Percentiles rank a stretch among this genome's conserved stretches.
phyloP scores from a whole-genome alignment of 305 asterid genomes.

The Petunia hybrid region DNA sequence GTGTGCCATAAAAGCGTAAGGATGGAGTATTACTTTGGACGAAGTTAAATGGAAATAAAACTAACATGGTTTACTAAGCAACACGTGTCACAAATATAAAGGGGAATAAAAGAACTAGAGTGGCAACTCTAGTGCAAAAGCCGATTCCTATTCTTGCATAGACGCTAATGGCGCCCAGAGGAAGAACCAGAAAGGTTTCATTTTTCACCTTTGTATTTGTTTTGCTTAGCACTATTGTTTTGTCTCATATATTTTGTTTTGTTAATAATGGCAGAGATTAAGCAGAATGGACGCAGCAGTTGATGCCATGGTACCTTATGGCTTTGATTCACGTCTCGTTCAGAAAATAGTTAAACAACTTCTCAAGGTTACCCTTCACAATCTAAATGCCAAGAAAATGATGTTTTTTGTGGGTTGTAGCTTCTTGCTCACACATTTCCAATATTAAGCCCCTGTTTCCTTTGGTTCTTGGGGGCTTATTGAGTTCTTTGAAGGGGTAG shows the following conservation, averaged over 20 bases:
- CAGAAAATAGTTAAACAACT: slow-evolving; percentile 41
- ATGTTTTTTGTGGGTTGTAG: too few relatives aligned
- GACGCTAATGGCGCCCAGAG: slow-evolving; percentile 32
- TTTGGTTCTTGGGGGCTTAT: neutral
- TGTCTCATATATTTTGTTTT: slow-evolving; percentile 21
- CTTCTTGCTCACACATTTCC: neutral
- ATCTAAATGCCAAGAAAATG: neutral
- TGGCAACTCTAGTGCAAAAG: too few relatives aligned
- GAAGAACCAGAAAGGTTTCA: slow-evolving; percentile 35
- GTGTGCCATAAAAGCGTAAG: too few relatives aligned
- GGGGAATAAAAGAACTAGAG: too few relatives aligned
- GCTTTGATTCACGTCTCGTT: slow-evolving; percentile 44
- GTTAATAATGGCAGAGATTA: slow-evolving; percentile 49
- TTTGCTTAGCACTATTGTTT: neutral
- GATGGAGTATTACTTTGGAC: too few relatives aligned
- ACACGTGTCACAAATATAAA: too few relatives aligned
- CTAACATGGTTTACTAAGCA: too few relatives aligned
- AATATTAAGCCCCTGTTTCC: neutral
- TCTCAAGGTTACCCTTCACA: slow-evolving; percentile 46
- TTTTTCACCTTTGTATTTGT: neutral
- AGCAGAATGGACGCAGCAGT: slow-evolving; percentile 70
- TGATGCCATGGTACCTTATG: slow-evolving; percentile 62
- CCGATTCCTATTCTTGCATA: neutral
- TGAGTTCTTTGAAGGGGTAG: too few relatives aligned
- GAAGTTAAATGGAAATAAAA: too few relatives aligned